Conservation (phyloP, 148 eudicot species). For the Chenopodium quinoa region DNA sequence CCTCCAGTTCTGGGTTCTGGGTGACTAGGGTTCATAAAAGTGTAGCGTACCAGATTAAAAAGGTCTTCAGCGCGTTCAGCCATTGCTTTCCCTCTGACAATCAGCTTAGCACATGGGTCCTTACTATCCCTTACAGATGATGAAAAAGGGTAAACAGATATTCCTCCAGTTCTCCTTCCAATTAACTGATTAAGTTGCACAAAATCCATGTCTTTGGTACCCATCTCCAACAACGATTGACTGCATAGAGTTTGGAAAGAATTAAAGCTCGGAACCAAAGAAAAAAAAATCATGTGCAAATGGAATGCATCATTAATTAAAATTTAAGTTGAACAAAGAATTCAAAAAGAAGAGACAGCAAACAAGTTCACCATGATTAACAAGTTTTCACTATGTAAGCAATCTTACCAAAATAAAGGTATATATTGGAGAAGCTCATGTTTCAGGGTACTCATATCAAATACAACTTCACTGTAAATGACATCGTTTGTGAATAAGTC, state of each 20-base stretch:
- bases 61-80: slow-evolving; percentile 86
- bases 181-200: slow-evolving; percentile 92
- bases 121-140: slow-evolving; percentile 70
- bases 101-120: slow-evolving; percentile 68
- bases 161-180: slow-evolving; percentile 99
- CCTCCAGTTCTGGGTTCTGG: neutral
- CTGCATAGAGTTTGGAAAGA: slow-evolving; percentile 32
- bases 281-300: neutral
- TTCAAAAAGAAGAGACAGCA: neutral
- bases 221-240: slow-evolving; percentile 98
- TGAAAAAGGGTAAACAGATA: slow-evolving; percentile 88
- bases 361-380: neutral
- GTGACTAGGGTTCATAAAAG: neutral
- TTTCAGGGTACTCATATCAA: slow-evolving; percentile 81
- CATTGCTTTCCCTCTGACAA: slow-evolving; percentile 98
- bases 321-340: neutral
- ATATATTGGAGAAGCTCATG: slow-evolving; percentile 89
- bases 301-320: neutral
- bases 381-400: neutral
- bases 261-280: neutral
- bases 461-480: slow-evolving; percentile 81
- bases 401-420: slow-evolving; percentile 90
- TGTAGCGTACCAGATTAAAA: slow-evolving; percentile 64
- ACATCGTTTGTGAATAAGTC: slow-evolving; percentile 97
- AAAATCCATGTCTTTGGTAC: slow-evolving; percentile 91